These are phyloP conservation scores for Letharia lupina DNA, from an alignment of 495 filamentous ascomycete species.

Conservation along the genomic window DNA sequence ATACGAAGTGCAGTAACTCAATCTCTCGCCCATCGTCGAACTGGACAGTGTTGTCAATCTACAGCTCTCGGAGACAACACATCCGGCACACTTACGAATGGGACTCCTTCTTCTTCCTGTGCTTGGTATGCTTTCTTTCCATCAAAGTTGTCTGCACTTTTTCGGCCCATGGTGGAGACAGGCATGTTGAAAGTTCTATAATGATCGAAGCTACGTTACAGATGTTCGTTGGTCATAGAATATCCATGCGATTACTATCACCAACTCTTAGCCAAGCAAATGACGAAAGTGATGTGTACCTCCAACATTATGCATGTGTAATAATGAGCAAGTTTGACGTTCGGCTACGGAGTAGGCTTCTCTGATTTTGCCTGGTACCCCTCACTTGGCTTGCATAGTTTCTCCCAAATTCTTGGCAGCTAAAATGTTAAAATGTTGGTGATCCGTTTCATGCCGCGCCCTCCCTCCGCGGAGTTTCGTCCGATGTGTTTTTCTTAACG, in stretches of 20 bases:
- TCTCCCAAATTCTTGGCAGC: not conserved
- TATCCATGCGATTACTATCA: not conserved
- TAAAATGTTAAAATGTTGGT: not conserved
- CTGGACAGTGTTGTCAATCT: constrained; percentile 25
- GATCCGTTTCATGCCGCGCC: not conserved
- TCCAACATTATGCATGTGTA: not conserved
- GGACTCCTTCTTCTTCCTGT: constrained; percentile 30
- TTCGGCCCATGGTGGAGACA: not conserved
- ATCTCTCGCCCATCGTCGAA: constrained; percentile 67
- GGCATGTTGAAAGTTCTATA: not conserved
- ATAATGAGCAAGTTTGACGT: not conserved
- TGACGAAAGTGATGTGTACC: not conserved
- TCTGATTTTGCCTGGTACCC: not conserved
- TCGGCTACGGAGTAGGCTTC: not conserved
- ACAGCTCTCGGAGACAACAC: not conserved
- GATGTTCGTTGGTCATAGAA: not conserved
- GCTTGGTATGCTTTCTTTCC: constrained; percentile 35
- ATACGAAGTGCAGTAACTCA: constrained; percentile 62
- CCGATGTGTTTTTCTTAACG: not conserved
- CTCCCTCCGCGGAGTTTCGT: not conserved
- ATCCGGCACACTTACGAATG: constrained; percentile 23
- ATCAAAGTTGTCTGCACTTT: constrained; percentile 26
- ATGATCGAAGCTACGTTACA: not conserved
- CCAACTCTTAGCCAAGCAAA: not conserved
- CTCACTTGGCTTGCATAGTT: constrained; percentile 1